These are phyloP conservation scores for Salix purpurea DNA, from an alignment of 345 rosid species.

Conservation along the genomic window DNA sequence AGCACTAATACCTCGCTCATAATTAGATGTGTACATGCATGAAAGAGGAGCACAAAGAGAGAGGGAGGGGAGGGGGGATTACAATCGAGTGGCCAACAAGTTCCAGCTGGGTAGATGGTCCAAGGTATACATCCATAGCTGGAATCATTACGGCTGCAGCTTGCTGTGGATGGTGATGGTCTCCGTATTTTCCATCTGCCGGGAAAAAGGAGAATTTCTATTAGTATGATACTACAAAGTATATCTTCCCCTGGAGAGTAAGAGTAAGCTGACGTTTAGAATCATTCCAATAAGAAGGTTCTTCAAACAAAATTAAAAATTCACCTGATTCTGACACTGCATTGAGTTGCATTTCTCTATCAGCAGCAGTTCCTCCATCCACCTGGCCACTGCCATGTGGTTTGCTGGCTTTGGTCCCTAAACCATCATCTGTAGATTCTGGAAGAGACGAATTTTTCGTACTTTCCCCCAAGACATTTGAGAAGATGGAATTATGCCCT, in stretches of 20 bases:
- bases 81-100: slow-evolving; percentile 34
- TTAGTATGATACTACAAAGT: background rate
- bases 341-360: slow-evolving; percentile 8
- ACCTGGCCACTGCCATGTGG: slow-evolving; percentile 6
- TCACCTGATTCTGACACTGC: slow-evolving; percentile 30
- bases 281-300: background rate
- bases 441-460: slow-evolving; percentile 2
- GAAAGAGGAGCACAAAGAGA: background rate
- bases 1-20: background rate
- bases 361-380: slow-evolving; percentile 8
- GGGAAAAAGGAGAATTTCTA: slow-evolving; percentile 1
- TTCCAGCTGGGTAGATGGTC: slow-evolving; percentile 29
- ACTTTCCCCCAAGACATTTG: slow-evolving; percentile 13
- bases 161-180: slow-evolving; percentile 18
- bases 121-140: slow-evolving; percentile 19
- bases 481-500: slow-evolving; percentile 4
- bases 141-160: slow-evolving; percentile 18
- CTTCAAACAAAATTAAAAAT: background rate
- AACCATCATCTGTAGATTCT: slow-evolving; percentile 1
- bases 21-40: background rate
- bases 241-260: slow-evolving; percentile 1
- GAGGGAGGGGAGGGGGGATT: slow-evolving; percentile 19
- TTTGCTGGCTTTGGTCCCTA: slow-evolving; percentile 16
- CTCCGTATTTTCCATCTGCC: slow-evolving; percentile 25
- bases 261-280: background rate